Percentiles rank a stretch among this genome's conserved stretches.
Conservation (phyloP, 768 basidiomycete genomes). For the Amanita thiersii region DNA sequence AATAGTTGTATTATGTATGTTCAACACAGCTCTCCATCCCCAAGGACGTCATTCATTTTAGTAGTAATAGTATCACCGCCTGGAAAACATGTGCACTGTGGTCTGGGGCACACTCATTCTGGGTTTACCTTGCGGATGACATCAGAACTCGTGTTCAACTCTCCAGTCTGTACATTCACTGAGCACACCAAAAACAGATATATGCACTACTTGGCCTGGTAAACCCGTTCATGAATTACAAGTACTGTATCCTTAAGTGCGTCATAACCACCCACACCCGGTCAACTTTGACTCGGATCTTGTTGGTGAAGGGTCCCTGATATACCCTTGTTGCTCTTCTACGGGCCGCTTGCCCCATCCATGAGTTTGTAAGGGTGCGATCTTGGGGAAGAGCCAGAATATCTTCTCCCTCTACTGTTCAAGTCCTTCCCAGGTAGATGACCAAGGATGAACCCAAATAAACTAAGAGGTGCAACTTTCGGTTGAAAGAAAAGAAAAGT, state of each 20-base stretch:
- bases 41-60: background rate
- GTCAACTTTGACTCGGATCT: no score
- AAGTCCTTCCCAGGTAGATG: conserved; percentile 35
- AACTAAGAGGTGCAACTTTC: conserved; percentile 67
- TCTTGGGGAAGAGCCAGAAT: conserved; percentile 54
- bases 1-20: background rate
- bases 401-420: conserved; percentile 47
- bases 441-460: conserved; percentile 55
- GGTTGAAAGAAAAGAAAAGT: conserved; percentile 21
- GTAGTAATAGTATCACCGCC: background rate
- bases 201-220: no score
- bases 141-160: no score
- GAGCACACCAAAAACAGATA: conserved; percentile 1
- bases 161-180: background rate
- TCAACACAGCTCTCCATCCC: background rate
- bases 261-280: no score
- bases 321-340: conserved; percentile 51
- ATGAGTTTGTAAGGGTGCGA: conserved; percentile 34
- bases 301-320: background rate
- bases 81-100: background rate
- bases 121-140: no score
- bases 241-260: no score
- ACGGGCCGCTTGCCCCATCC: conserved; percentile 57
- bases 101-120: no score
- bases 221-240: no score